Evolutionary conservation across 345 rosid species (phyloP).

Genomic region (Eucalyptus virginea): DNA sequence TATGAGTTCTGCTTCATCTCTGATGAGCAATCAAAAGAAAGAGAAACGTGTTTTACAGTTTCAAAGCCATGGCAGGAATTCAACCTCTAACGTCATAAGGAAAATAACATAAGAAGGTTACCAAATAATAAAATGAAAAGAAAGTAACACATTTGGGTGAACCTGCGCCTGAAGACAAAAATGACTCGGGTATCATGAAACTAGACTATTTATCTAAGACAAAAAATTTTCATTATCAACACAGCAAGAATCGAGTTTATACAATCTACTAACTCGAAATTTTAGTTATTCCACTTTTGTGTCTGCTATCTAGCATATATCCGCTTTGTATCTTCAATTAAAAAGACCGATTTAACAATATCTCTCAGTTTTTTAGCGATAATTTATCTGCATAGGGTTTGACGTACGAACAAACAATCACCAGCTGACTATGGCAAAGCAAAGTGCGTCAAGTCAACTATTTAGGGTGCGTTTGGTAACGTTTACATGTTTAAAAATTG

Average conservation of each 20-base stretch:
- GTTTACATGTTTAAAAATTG: too few species aligned
- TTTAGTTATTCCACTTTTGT: background rate
- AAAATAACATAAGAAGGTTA: background rate
- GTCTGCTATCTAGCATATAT: background rate
- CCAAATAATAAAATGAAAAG: background rate
- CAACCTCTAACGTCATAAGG: background rate
- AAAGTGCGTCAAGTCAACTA: background rate
- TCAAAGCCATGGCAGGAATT: background rate
- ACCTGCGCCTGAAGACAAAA: background rate
- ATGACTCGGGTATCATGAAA: background rate
- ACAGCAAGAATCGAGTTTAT: background rate
- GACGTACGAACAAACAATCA: background rate
- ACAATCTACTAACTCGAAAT: background rate
- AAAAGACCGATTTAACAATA: background rate
- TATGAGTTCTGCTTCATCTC: background rate
- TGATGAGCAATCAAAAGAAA: background rate
- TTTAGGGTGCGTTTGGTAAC: too few species aligned
- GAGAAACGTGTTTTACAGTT: background rate
- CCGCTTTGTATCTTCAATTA: background rate
- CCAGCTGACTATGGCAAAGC: background rate
- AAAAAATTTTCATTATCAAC: rapidly evolving
- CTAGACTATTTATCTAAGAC: background rate
- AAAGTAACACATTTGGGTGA: background rate
- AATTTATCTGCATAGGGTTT: background rate
- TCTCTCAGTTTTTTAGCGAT: background rate